These are phyloP conservation scores for Trichoderma sp. DNA, from an alignment of 2,329 filamentous ascomycete genomes.

Conservation along the genomic window DNA sequence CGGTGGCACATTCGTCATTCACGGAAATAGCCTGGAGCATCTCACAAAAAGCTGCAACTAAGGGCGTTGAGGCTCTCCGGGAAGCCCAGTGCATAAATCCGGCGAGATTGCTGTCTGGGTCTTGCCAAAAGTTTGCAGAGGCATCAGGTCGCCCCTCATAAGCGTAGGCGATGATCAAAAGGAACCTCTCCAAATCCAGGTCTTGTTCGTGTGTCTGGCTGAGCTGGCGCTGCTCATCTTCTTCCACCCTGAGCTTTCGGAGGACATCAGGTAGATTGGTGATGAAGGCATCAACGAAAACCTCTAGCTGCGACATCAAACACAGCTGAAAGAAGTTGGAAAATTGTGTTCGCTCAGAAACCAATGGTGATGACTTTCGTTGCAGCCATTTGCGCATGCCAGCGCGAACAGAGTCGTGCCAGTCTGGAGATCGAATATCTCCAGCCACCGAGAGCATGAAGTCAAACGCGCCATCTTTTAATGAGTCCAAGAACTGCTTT, in stretches of 20 bases:
- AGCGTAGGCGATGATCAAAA: slow-evolving; percentile 87
- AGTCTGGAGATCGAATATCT: slow-evolving; percentile 76
- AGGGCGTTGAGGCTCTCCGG: slow-evolving; percentile 87
- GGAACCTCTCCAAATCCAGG: slow-evolving; percentile 80
- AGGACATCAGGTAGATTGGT: slow-evolving; percentile 93
- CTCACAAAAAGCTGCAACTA: slow-evolving; percentile 94
- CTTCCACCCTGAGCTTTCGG: slow-evolving; percentile 78
- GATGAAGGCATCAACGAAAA: slow-evolving; percentile 88
- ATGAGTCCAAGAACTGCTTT: slow-evolving; percentile 69
- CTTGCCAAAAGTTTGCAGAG: slow-evolving; percentile 85
- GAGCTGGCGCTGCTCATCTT: slow-evolving; percentile 79
- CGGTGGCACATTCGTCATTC: slow-evolving; percentile 76
- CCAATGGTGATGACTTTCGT: slow-evolving; percentile 70
- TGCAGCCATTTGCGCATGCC: slow-evolving; percentile 81
- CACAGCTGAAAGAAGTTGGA: slow-evolving; percentile 69
- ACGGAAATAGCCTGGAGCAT: slow-evolving; percentile 87
- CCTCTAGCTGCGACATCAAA: slow-evolving; percentile 78
- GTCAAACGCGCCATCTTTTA: slow-evolving; percentile 89
- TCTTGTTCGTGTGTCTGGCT: slow-evolving; percentile 65
- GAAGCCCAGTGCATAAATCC: slow-evolving; percentile 98
- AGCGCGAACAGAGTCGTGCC: slow-evolving; percentile 82
- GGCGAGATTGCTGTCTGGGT: slow-evolving; percentile 87
- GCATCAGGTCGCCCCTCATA: slow-evolving; percentile 84
- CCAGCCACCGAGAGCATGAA: slow-evolving; percentile 84
- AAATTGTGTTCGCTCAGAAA: slow-evolving; percentile 66